Conservation (phyloP, 1,284 basidiomycete genomes). For the Fomitopsis schrenkii region DNA sequence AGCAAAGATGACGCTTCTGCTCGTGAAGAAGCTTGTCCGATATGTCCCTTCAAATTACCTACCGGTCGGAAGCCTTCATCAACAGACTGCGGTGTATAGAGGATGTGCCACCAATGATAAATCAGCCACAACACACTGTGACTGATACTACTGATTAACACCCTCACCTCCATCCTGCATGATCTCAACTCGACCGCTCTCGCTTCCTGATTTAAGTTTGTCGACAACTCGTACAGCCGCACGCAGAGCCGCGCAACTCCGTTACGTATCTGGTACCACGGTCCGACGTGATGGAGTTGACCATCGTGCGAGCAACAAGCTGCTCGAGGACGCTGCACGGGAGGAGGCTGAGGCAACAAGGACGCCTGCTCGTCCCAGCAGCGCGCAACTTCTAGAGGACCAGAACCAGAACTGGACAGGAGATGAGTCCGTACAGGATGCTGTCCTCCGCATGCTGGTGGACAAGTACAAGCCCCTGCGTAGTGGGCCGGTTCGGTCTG, state of each 20-base stretch:
- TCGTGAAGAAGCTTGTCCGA: too few species aligned
- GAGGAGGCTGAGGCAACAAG: constrained; percentile 43
- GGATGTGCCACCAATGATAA: neutral
- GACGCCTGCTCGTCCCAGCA: constrained; percentile 25
- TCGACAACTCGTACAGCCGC: neutral
- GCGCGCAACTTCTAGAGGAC: constrained; percentile 31
- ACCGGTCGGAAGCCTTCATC: too few species aligned
- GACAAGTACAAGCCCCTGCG: constrained; percentile 83
- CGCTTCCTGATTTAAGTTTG: neutral
- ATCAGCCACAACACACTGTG: neutral
- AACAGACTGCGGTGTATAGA: too few species aligned
- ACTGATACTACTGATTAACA: neutral
- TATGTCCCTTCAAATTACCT: too few species aligned
- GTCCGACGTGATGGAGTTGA: constrained; percentile 9
- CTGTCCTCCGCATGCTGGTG: constrained; percentile 80
- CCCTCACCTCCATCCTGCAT: constrained; percentile 3
- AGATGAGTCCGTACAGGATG: constrained; percentile 69
- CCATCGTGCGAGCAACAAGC: constrained; percentile 53
- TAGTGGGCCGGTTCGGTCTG: constrained; percentile 55
- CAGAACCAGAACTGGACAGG: constrained; percentile 70
- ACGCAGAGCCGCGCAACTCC: neutral
- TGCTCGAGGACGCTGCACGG: constrained; percentile 64
- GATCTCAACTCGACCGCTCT: constrained; percentile 1
- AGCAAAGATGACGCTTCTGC: neutral
- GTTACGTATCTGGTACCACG: neutral